Percentiles rank a stretch among this genome's conserved stretches.
Conservation (phyloP, 768 basidiomycete species). For the Exsudoporus frostii region DNA sequence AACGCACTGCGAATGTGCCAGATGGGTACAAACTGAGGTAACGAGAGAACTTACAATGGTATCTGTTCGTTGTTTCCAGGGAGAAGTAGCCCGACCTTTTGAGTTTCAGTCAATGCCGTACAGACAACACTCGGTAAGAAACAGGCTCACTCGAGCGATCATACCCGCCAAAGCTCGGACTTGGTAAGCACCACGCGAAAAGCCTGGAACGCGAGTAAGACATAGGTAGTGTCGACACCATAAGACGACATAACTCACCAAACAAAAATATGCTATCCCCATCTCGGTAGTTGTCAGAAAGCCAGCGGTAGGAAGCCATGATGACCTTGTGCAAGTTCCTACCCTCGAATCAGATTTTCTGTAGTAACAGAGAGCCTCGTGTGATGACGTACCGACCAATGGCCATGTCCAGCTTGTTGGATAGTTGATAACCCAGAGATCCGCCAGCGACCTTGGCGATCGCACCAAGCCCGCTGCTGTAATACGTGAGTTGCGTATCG, state of each 20-base stretch:
- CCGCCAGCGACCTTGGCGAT: constrained; percentile 24
- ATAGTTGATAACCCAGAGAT: constrained; percentile 21
- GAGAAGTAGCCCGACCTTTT: constrained; percentile 40
- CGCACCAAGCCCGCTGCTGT: constrained; percentile 41
- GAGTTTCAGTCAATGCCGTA: not conserved
- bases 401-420: constrained; percentile 33
- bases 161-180: constrained; percentile 42
- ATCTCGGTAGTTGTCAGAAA: constrained; percentile 36
- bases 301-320: constrained; percentile 39
- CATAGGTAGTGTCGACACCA: not conserved
- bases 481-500: constrained; percentile 36
- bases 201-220: constrained; percentile 31
- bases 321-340: constrained; percentile 38
- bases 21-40: not conserved
- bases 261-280: constrained; percentile 43
- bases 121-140: not conserved
- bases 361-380: not conserved
- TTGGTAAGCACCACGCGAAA: constrained; percentile 49
- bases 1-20: constrained; percentile 32
- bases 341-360: not conserved
- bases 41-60: constrained; percentile 30
- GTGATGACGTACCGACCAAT: constrained; percentile 34
- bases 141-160: constrained; percentile 36
- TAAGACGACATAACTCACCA: constrained; percentile 23
- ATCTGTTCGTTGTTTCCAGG: constrained; percentile 42